Evolutionary conservation across 768 basidiomycete genomes (phyloP), one percentile per base, ranked within the genome.

Genomic region (Mycena metata): DNA sequence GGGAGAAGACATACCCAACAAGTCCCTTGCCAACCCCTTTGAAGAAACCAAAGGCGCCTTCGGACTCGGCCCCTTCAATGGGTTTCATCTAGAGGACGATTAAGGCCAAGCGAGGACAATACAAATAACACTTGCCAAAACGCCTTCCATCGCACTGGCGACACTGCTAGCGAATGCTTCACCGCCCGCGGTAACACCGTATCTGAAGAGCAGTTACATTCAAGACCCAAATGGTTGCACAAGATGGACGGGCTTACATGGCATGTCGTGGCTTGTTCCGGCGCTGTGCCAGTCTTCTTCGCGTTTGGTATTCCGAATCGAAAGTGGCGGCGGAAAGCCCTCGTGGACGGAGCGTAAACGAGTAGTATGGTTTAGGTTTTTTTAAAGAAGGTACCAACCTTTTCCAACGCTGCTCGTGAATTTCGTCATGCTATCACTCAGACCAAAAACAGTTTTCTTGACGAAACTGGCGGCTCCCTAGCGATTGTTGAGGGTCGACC

Each of bases 371-470:
- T 24, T 58, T 16, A 36, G 3, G 15, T 36, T 6, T 41, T n/a
- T n/a, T n/a, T n/a, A n/a, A 55, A 41, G 16, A 24, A 26, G 24
- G 51, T 8, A 13, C 72, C 9, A 49, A 93, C 96, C 96, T 86
- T 99, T 99, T 47, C 97, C 95, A 69, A 99, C 90, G 77, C 96
- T 98, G 70, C 96, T 95, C 2, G 98, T 99, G 75, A 99, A 92
- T 79, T 98, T 99, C n/a, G 96, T 96, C 77, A 99, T 84, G 76
- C 95, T 97, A 75, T 99, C 97, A 39, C 94, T 93, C 47, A 99
- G 78, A 42, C 98, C 98, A 74, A 99, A 99, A 9, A 99, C 94
- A 0, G 97, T 98, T 83, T 99, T 99, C 84, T 99, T 99, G 61
- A 98, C 93, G 73, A 99, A 96, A 77, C 96, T 98, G 9, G 96